Base-by-base conservation (phyloP, 257 asterid species). In the Rhazya stricta region DNA sequence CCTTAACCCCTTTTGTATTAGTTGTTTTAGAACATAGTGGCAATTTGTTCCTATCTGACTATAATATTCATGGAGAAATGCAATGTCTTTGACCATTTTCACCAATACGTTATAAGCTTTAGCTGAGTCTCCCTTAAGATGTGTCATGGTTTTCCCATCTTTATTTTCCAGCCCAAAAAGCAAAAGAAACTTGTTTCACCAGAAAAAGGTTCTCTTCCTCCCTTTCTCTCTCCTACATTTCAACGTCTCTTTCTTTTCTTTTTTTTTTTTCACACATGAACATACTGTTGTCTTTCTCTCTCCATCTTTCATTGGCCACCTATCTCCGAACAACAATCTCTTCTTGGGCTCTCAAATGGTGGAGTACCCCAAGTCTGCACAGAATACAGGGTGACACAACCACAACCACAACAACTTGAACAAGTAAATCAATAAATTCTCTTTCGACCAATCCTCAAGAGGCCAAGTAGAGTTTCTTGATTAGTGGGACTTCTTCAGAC, bases 321-420 rank as follows among this genome's bases (percentile, higher is more conserved):
- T 62, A 23, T 19, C n/a, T 74, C 34, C 78, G 29, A 63, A 32
- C 78, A 63, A 32, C 78, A 21, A 51, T 74, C 12, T 45, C 54
- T 23, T 29, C 45, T 37, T 18, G 69, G 48, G 69, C 12, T 68
- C 69, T 21, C 69, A 41, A 54, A 54, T 48, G 34, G 23, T 45
- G 39, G 25, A 21, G 34, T 51, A 21, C 32, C 18, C 66, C 0
- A 29, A 21, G 39, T 29, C 23, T 4, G 5, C n/a, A 69, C 48
- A 12, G 13, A 1, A 72, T 3, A 36, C 11, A 30, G 9, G 46
- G 18, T 11, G 29, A 29, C 29, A 74, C 1, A 58, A 43, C 41
- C 45, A 68, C 67, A 53, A 43, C 69, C 56, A 36, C 57, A 61
- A 23, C 6, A 15, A 19, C 58, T 46, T 45, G 53, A 70, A 37